phyloP scores from a whole-genome alignment of 495 filamentous ascomycete genomes.

The Neurospora sp. region DNA sequence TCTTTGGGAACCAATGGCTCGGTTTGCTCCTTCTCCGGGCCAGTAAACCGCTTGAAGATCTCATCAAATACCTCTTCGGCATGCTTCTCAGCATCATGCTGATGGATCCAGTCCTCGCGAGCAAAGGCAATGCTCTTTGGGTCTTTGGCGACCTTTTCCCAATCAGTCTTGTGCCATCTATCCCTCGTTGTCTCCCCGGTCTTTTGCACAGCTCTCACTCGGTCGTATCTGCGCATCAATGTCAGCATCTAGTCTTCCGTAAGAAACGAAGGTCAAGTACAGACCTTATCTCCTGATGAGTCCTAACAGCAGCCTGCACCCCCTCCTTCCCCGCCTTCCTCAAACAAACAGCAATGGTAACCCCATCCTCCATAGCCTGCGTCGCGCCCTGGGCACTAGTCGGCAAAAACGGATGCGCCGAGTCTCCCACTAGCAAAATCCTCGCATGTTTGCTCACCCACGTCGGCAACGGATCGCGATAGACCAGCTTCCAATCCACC shows the following conservation, averaged over 20 bases:
- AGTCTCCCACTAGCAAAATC: conserved; percentile 49
- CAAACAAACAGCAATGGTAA: conserved; percentile 49
- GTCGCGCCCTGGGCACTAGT: conserved; percentile 54
- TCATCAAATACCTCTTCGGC: conserved; percentile 43
- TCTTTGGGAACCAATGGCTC: too few species aligned
- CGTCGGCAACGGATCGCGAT: conserved; percentile 50
- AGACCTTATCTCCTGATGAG: conserved; percentile 27
- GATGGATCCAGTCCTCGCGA: conserved; percentile 45
- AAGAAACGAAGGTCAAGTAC: not conserved
- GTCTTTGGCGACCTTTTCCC: conserved; percentile 39
- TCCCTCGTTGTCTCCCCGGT: conserved; percentile 44
- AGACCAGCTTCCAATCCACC: conserved; percentile 61
- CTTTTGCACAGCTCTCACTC: conserved; percentile 38
- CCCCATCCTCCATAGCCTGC: conserved; percentile 56
- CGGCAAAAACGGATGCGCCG: conserved; percentile 56
- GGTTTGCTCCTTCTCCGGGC: too few species aligned
- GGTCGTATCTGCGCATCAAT: conserved; percentile 26
- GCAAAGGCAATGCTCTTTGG: conserved; percentile 44
- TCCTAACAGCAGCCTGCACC: conserved; percentile 33
- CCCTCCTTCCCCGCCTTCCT: conserved; percentile 43
- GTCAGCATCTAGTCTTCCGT: conserved; percentile 1
- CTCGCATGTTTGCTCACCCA: conserved; percentile 51
- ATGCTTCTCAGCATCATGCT: conserved; percentile 45
- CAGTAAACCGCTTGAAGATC: conserved; percentile 14
- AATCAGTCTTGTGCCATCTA: conserved; percentile 48